Percentiles rank a stretch among this genome's conserved stretches.
phyloP scores from a whole-genome alignment of 2,329 filamentous ascomycete species.

The Biscogniauxia marginata region DNA sequence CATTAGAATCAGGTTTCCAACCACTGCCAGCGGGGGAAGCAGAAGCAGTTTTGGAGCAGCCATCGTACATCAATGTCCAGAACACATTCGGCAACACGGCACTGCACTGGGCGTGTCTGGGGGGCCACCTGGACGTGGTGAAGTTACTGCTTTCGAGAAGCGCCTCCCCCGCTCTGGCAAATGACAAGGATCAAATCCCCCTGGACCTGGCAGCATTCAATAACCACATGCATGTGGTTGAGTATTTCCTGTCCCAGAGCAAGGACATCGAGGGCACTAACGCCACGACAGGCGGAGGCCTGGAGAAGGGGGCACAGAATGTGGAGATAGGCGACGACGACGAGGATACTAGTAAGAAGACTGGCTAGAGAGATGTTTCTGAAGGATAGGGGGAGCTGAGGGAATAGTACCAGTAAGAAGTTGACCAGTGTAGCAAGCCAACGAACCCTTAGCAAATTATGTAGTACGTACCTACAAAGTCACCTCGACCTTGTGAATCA shows the following conservation, averaged over 20 bases:
- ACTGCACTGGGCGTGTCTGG: conserved; percentile 90
- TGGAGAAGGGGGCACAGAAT: conserved; percentile 38
- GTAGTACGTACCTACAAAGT: not conserved
- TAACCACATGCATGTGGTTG: conserved; percentile 63
- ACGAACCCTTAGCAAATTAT: not conserved
- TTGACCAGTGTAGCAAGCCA: not conserved
- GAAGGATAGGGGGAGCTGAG: not conserved
- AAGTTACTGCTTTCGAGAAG: conserved; percentile 74
- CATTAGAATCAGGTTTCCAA: conserved; percentile 30
- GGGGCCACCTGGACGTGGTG: conserved; percentile 79
- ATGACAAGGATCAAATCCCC: conserved; percentile 80
- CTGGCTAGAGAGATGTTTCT: conserved; percentile 2
- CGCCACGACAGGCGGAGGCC: conserved; percentile 41
- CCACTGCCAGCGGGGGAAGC: conserved; percentile 40
- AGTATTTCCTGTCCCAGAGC: conserved; percentile 55
- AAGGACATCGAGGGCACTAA: conserved; percentile 49
- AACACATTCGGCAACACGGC: conserved; percentile 88
- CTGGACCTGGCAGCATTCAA: conserved; percentile 72
- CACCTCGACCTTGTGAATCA: not conserved
- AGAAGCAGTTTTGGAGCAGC: conserved; percentile 38
- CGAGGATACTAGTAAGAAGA: conserved; percentile 1
- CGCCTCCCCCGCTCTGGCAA: conserved; percentile 74
- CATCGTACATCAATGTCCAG: conserved; percentile 60
- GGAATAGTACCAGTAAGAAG: not conserved
- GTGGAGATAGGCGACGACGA: conserved; percentile 23